These are phyloP conservation scores for Rosa persica DNA, from an alignment of 306 rosid species.

Conservation along the genomic window DNA sequence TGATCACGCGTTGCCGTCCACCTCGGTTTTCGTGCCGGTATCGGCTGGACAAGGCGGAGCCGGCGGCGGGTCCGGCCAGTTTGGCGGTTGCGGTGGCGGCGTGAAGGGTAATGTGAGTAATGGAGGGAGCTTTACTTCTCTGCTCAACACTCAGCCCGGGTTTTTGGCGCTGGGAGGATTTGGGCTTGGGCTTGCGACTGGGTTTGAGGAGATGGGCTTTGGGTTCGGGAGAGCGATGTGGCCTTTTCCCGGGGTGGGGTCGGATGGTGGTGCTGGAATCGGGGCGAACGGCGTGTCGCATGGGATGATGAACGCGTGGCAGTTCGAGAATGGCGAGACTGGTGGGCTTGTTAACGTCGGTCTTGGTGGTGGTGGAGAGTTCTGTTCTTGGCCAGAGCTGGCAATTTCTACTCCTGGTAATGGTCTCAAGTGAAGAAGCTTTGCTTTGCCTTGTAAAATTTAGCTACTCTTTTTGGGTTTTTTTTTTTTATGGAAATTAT, in stretches of 20 bases:
- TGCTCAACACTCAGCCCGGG: conserved; percentile 62
- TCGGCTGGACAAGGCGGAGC: conserved; percentile 22
- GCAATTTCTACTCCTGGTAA: conserved; percentile 86
- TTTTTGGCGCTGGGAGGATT: conserved; percentile 78
- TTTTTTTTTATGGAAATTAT: conserved; percentile 10
- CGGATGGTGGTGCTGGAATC: conserved; percentile 38
- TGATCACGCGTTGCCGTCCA: conserved; percentile 25
- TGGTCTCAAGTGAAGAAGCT: conserved; percentile 54
- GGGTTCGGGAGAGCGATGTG: conserved; percentile 62
- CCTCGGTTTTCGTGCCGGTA: conserved; percentile 41
- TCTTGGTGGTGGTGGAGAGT: conserved; percentile 45
- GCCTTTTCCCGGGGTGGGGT: conserved; percentile 57
- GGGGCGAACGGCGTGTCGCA: conserved; percentile 23
- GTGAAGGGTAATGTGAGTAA: conserved; percentile 32
- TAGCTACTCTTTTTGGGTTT: conserved; percentile 13
- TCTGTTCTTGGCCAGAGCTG: conserved; percentile 88
- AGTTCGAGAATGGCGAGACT: conserved; percentile 58
- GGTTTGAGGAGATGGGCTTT: conserved; percentile 68
- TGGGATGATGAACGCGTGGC: conserved; percentile 63
- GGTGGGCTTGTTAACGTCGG: conserved; percentile 43
- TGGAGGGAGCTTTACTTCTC: conserved; percentile 66
- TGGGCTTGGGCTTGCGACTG: conserved; percentile 70
- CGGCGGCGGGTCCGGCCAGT: conserved; percentile 24
- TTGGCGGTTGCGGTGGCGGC: conserved; percentile 36
- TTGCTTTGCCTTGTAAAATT: background rate